phyloP scores from a whole-genome alignment of 441 rosid species.

The Biscutella laevigata region DNA sequence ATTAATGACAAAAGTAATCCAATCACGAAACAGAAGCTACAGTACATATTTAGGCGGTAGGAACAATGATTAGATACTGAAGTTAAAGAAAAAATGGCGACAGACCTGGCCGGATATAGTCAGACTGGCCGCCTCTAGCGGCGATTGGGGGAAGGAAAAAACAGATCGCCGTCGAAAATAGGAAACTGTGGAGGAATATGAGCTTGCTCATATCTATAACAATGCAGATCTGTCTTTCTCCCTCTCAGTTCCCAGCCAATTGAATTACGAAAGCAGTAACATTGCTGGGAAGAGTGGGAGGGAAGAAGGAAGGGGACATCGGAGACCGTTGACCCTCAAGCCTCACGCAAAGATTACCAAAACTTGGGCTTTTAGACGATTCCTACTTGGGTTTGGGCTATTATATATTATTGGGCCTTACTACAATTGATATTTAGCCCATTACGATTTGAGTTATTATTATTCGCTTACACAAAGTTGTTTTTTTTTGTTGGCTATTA shows the following conservation, averaged over 20 bases:
- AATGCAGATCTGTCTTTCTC: neutral
- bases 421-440: neutral
- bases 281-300: constrained; percentile 8
- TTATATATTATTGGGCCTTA: neutral
- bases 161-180: constrained; percentile 20
- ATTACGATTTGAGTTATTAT: too few species aligned
- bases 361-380: neutral
- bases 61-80: neutral
- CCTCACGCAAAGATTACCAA: neutral
- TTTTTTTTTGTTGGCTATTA: too few species aligned
- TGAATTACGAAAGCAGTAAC: constrained; percentile 5
- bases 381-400: neutral
- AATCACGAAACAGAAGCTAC: neutral
- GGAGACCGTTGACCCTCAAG: constrained; percentile 17
- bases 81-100: neutral
- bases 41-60: neutral
- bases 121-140: constrained; percentile 46
- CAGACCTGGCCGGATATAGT: constrained; percentile 29
- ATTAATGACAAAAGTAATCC: constrained; percentile 2
- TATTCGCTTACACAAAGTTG: too few species aligned
- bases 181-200: neutral
- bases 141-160: constrained; percentile 21
- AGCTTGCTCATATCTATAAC: constrained; percentile 16
- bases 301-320: neutral
- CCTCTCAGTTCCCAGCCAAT: neutral